Evolutionary conservation across 805 yeast species (phyloP).

Genomic region (Lipomyces anomalus): DNA sequence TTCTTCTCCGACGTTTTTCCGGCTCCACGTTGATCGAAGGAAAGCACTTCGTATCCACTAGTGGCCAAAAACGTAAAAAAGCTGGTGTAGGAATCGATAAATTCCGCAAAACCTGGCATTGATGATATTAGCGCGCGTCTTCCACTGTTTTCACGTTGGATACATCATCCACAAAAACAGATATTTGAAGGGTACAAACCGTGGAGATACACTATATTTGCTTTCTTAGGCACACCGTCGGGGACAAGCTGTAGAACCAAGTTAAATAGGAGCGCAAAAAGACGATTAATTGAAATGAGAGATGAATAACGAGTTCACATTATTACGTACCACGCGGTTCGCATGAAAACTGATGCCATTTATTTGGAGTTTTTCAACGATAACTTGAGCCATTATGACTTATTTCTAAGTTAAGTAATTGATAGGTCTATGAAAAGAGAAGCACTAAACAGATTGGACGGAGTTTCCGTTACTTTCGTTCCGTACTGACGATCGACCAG

Average conservation of each 20-base stretch:
- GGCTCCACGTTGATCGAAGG: constrained; percentile 38
- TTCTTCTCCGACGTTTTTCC: constrained; percentile 33
- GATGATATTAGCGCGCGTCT: neutral
- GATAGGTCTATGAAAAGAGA: too few species aligned
- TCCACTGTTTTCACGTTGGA: neutral
- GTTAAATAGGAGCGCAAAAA: neutral
- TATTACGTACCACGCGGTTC: constrained; percentile 3
- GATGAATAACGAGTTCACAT: too few species aligned
- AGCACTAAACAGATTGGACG: too few species aligned
- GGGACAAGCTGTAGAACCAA: constrained; percentile 10
- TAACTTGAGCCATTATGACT: neutral
- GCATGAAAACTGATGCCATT: constrained; percentile 6
- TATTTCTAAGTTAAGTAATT: too few species aligned
- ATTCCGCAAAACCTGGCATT: constrained; percentile 35
- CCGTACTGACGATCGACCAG: too few species aligned
- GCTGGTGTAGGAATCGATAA: constrained; percentile 30
- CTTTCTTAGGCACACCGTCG: constrained; percentile 21
- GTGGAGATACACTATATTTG: constrained; percentile 33
- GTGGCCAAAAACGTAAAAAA: constrained; percentile 30
- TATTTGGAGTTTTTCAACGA: neutral
- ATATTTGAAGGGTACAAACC: constrained; percentile 10
- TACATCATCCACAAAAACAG: neutral
- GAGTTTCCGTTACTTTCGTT: too few species aligned
- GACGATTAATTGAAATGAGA: too few species aligned
- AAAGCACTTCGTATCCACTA: constrained; percentile 34